These are phyloP conservation scores for Botrytis pseudocinerea DNA, from an alignment of 2,329 filamentous ascomycete genomes.

Conservation along the genomic window DNA sequence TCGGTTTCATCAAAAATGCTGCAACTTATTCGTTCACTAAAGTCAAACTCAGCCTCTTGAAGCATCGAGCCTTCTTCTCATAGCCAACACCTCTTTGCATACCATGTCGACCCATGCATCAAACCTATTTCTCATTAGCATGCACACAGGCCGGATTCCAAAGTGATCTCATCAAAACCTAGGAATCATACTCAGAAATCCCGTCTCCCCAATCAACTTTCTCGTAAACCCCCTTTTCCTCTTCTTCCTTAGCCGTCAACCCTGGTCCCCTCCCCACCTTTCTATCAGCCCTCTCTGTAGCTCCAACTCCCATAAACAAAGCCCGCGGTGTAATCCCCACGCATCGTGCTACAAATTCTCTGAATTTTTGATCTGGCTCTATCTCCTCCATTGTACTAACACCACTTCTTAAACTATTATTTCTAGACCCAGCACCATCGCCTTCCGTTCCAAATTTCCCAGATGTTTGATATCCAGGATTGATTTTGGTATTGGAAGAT, in stretches of 20 bases:
- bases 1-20: neutral
- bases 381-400: neutral
- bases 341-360: slow-evolving; percentile 15
- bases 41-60: neutral
- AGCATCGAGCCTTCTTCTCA: slow-evolving; percentile 16
- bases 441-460: neutral
- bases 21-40: neutral
- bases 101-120: slow-evolving; percentile 21
- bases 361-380: slow-evolving; percentile 11
- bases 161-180: neutral
- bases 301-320: slow-evolving; percentile 15
- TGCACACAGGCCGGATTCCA: neutral
- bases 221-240: neutral
- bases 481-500: slow-evolving; percentile 2
- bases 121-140: neutral
- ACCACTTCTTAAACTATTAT: neutral
- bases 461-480: neutral
- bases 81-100: slow-evolving; percentile 13
- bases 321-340: neutral
- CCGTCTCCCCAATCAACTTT: slow-evolving; percentile 16
- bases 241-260: slow-evolving; percentile 1
- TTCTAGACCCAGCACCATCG: neutral
- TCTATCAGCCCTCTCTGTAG: slow-evolving; percentile 3
- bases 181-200: neutral
- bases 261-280: slow-evolving; percentile 9